Evolutionary conservation across 2,329 filamentous ascomycete species (phyloP).

Genomic region (Trichoderma cornu-damae): DNA sequence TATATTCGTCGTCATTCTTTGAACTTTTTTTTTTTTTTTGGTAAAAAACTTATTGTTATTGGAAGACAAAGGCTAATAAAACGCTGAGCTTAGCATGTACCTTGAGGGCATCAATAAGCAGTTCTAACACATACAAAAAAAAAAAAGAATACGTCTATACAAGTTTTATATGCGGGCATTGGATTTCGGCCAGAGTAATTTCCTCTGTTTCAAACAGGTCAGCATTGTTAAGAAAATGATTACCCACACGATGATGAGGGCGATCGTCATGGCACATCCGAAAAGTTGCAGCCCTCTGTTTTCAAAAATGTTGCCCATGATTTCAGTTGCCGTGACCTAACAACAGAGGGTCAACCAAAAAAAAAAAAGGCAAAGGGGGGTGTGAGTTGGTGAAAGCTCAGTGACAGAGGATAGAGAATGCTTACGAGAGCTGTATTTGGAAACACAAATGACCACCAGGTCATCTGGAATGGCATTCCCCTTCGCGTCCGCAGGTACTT

Average conservation of each 20-base stretch:
- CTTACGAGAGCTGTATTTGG: slow-evolving; percentile 66
- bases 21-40: background rate
- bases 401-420: background rate
- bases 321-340: slow-evolving; percentile 62
- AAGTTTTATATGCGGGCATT: background rate
- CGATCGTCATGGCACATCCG: slow-evolving; percentile 61
- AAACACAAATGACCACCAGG: slow-evolving; percentile 79
- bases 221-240: slow-evolving; percentile 67
- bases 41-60: background rate
- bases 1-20: too few species aligned
- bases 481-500: slow-evolving; percentile 54
- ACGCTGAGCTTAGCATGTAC: background rate
- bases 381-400: background rate
- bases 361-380: too few species aligned
- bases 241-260: slow-evolving; percentile 62
- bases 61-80: too few species aligned
- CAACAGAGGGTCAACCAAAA: background rate
- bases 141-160: background rate
- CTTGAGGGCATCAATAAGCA: background rate
- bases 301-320: slow-evolving; percentile 59
- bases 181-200: slow-evolving; percentile 64
- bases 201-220: slow-evolving; percentile 56
- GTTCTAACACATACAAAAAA: background rate
- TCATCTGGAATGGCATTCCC: slow-evolving; percentile 73
- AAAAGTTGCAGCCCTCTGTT: slow-evolving; percentile 58